phyloP scores from a whole-genome alignment of 2,329 filamentous ascomycete genomes.

The Claviceps quebecensis region DNA sequence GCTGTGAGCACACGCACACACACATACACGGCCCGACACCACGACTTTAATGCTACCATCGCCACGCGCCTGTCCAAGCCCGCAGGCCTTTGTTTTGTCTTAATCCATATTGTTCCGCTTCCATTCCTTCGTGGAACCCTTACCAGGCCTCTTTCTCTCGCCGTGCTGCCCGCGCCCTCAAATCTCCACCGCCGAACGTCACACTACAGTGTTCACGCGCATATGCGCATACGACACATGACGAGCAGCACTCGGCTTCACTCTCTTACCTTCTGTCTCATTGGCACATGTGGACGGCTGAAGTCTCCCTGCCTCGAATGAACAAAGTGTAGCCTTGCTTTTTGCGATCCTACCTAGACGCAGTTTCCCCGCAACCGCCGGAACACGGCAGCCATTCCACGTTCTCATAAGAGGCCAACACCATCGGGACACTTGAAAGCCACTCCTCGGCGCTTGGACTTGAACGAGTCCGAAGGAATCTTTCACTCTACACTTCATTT shows the following conservation, averaged over 20 bases:
- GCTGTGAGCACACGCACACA: neutral
- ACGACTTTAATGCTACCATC: neutral
- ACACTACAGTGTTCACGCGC: neutral
- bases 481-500: neutral
- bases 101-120: neutral
- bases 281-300: neutral
- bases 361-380: no score
- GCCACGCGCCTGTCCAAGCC: neutral
- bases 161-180: neutral
- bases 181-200: neutral
- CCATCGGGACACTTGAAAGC: neutral
- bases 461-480: neutral
- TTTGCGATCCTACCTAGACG: no score
- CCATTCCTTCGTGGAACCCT: no score
- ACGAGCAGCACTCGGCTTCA: neutral
- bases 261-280: neutral
- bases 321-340: no score
- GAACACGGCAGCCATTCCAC: no score
- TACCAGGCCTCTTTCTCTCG: neutral
- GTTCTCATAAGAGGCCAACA: neutral
- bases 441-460: neutral
- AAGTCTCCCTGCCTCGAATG: no score
- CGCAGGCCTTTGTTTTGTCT: neutral
- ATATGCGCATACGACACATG: neutral
- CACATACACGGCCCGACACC: neutral